Evolutionary conservation across 305 asterid species (phyloP).

Genomic region (Rubia tinctorum): DNA sequence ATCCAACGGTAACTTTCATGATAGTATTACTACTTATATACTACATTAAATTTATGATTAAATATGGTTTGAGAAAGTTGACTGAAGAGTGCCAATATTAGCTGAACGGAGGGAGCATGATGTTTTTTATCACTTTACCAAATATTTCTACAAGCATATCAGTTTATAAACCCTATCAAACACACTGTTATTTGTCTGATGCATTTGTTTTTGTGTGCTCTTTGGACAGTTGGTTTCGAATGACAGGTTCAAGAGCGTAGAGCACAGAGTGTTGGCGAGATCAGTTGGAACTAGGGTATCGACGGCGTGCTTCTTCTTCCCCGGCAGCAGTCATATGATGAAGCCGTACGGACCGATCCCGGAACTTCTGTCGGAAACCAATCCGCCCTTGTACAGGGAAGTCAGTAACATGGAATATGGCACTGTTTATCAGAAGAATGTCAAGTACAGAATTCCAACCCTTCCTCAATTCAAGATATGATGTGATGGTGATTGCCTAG

Average conservation of each 20-base stretch:
- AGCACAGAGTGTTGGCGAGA: conserved; percentile 51
- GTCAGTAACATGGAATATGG: conserved; percentile 45
- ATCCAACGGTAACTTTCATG: too few relatives aligned
- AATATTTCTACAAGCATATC: too few relatives aligned
- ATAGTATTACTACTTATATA: too few relatives aligned
- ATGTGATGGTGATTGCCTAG: background rate
- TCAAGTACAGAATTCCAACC: conserved; percentile 32
- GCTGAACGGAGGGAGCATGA: too few relatives aligned
- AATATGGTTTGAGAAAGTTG: too few relatives aligned
- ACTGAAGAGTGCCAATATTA: too few relatives aligned
- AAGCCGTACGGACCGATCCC: conserved; percentile 46
- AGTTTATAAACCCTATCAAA: too few relatives aligned
- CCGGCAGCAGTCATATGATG: conserved; percentile 31
- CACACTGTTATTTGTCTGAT: too few relatives aligned
- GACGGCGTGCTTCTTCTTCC: conserved; percentile 58
- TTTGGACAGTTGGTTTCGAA: conserved; percentile 43
- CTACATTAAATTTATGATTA: too few relatives aligned
- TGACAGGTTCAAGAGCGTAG: conserved; percentile 64
- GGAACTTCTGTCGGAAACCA: conserved; percentile 35
- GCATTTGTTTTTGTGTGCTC: background rate
- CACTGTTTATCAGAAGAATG: conserved; percentile 37
- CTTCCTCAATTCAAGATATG: conserved; percentile 35
- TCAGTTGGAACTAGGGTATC: conserved; percentile 51
- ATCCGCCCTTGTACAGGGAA: conserved; percentile 46
- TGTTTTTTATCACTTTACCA: too few relatives aligned